phyloP scores from a whole-genome alignment of 805 yeast species.

The Myxozyma melibiosi region DNA sequence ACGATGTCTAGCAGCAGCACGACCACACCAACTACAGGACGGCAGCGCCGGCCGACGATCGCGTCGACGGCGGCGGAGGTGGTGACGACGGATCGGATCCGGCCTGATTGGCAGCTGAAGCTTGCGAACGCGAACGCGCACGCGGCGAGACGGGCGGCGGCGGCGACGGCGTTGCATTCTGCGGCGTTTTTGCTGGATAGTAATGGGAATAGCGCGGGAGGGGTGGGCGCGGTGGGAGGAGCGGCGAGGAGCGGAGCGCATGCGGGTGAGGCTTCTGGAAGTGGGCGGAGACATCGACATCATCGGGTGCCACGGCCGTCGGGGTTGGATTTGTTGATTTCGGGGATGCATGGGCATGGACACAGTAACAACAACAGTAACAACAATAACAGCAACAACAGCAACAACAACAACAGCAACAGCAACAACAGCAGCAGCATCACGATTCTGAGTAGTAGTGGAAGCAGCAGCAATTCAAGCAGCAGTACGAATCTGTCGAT shows the following conservation, averaged over 20 bases:
- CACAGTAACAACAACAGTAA: conserved; percentile 1
- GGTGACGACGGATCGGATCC: conserved; percentile 74
- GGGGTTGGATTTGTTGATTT: conserved; percentile 16
- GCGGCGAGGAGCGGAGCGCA: too few species aligned
- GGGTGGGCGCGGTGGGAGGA: too few species aligned
- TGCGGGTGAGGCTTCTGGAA: neutral
- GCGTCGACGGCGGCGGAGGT: conserved; percentile 72
- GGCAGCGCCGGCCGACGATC: conserved; percentile 43
- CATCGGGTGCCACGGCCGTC: conserved; percentile 31
- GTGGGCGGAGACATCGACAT: conserved; percentile 9
- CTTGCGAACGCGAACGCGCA: conserved; percentile 71
- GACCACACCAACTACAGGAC: conserved; percentile 27
- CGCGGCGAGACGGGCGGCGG: conserved; percentile 84
- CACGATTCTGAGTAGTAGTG: conserved; percentile 1
- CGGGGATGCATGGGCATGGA: conserved; percentile 4
- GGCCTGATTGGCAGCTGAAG: conserved; percentile 91
- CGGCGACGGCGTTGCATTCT: conserved; percentile 92
- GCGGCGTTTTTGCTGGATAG: conserved; percentile 63
- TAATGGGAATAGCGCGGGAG: too few species aligned
- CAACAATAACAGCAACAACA: neutral
- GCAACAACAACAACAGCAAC: neutral
- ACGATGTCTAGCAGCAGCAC: neutral
- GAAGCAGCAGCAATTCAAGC: conserved; percentile 1
- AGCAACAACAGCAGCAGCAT: neutral
- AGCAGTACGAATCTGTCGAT: conserved; percentile 10